Evolutionary conservation across 2,329 filamentous ascomycete species (phyloP).

Genomic region (Xylaria sp.): DNA sequence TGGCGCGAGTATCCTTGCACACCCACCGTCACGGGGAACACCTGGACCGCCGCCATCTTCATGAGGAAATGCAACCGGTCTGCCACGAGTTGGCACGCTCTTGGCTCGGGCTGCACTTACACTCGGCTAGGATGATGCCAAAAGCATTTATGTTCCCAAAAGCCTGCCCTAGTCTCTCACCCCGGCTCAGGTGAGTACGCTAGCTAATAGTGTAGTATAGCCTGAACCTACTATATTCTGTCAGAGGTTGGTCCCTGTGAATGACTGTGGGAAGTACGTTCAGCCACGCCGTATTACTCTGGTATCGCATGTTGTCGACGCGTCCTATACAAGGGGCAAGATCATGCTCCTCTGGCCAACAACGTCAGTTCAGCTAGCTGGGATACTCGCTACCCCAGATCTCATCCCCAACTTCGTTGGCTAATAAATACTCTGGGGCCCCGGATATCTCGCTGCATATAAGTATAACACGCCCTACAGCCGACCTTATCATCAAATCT

Average conservation of each 20-base stretch:
- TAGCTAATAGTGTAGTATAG: background rate
- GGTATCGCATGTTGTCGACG: background rate
- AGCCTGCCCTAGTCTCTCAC: background rate
- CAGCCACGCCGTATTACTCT: constrained; percentile 12
- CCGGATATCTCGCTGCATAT: constrained; percentile 25
- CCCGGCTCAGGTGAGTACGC: constrained; percentile 5
- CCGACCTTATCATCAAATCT: background rate
- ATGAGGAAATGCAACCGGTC: constrained; percentile 7
- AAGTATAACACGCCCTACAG: constrained; percentile 4
- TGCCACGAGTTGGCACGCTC: background rate
- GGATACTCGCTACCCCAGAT: constrained; percentile 30
- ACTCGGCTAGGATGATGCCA: background rate
- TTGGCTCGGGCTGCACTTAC: background rate
- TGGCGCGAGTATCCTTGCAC: constrained; percentile 19
- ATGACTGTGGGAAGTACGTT: constrained; percentile 24
- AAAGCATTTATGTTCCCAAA: background rate
- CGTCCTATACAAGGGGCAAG: background rate
- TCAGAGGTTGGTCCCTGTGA: background rate
- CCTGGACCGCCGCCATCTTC: constrained; percentile 3
- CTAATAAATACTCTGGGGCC: constrained; percentile 18
- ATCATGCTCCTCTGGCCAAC: no score
- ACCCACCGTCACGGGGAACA: constrained; percentile 16
- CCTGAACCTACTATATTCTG: constrained; percentile 1
- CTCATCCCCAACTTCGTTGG: constrained; percentile 13
- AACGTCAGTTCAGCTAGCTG: background rate